Percentiles rank a stretch among this genome's conserved stretches.
phyloP scores from a whole-genome alignment of 306 rosid genomes.

The Elaeagnus macrophylla region DNA sequence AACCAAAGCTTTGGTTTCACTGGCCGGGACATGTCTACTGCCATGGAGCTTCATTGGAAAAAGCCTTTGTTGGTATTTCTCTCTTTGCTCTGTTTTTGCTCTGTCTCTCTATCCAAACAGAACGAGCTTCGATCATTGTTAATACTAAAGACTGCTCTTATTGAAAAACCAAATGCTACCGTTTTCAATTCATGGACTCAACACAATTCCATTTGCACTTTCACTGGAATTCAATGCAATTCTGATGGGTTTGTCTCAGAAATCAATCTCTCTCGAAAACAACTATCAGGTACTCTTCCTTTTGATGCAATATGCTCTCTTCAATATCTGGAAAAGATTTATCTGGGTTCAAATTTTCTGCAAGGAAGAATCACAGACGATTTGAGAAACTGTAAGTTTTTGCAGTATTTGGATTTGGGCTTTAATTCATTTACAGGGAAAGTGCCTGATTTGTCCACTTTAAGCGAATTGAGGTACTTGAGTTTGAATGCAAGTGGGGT shows the following conservation, averaged over 20 bases:
- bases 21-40: constrained; percentile 30
- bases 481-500: constrained; percentile 45
- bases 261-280: constrained; percentile 41
- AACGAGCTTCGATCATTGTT: constrained; percentile 43
- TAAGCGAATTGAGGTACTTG: constrained; percentile 37
- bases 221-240: constrained; percentile 52
- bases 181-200: constrained; percentile 48
- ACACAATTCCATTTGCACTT: constrained; percentile 29
- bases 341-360: constrained; percentile 41
- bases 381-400: constrained; percentile 47
- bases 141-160: constrained; percentile 35
- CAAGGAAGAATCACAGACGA: constrained; percentile 36
- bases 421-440: constrained; percentile 44
- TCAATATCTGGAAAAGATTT: constrained; percentile 36
- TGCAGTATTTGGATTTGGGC: constrained; percentile 61
- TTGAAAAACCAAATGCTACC: constrained; percentile 22
- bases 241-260: constrained; percentile 42
- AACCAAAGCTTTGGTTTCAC: not conserved
- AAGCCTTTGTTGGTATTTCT: constrained; percentile 9
- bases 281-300: constrained; percentile 48
- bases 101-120: constrained; percentile 25
- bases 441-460: constrained; percentile 58
- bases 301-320: constrained; percentile 56
- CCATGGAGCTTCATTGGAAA: constrained; percentile 18
- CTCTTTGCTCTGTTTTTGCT: constrained; percentile 30